Percentiles rank a stretch among this genome's conserved stretches.
These are phyloP conservation scores for Artemisia annua DNA, from an alignment of 129 eudicot genomes.

Conservation along the genomic window DNA sequence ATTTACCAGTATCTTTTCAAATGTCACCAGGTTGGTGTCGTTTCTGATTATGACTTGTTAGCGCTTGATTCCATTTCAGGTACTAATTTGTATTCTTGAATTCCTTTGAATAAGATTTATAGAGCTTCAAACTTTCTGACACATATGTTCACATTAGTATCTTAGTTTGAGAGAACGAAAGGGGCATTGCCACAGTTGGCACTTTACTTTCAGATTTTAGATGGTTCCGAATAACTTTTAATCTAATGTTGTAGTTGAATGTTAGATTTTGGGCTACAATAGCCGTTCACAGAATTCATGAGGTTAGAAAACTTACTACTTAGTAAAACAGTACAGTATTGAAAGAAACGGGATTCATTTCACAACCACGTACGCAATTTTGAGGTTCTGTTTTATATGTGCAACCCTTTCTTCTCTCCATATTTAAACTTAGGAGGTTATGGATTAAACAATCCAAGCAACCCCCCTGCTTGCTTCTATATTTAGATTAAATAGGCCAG, in stretches of 20 bases:
- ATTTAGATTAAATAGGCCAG: conserved; percentile 1
- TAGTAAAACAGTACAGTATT: neutral
- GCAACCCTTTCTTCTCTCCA: neutral
- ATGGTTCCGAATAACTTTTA: neutral
- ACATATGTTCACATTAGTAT: conserved; percentile 2
- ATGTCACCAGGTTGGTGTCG: conserved; percentile 82
- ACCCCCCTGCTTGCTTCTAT: conserved; percentile 4
- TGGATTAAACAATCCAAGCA: conserved; percentile 9
- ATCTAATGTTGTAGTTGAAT: conserved; percentile 11
- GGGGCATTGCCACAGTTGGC: conserved; percentile 6
- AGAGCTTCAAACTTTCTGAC: neutral
- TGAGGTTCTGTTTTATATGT: conserved; percentile 7
- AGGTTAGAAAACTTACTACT: neutral
- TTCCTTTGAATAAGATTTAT: neutral
- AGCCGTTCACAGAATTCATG: neutral
- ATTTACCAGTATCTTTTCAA: neutral
- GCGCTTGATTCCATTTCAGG: conserved; percentile 94
- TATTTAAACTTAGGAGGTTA: neutral
- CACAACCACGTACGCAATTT: neutral
- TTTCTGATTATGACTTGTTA: conserved; percentile 93
- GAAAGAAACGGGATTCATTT: neutral
- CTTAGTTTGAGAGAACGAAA: conserved; percentile 8
- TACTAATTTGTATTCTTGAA: conserved; percentile 26
- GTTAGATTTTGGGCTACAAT: neutral
- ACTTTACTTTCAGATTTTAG: neutral